A percentile compares a stretch with the other conserved stretches of the same genome.
Evolutionary conservation across 2,329 filamentous ascomycete genomes (phyloP).

Genomic region (Chaetomium olivaceum): DNA sequence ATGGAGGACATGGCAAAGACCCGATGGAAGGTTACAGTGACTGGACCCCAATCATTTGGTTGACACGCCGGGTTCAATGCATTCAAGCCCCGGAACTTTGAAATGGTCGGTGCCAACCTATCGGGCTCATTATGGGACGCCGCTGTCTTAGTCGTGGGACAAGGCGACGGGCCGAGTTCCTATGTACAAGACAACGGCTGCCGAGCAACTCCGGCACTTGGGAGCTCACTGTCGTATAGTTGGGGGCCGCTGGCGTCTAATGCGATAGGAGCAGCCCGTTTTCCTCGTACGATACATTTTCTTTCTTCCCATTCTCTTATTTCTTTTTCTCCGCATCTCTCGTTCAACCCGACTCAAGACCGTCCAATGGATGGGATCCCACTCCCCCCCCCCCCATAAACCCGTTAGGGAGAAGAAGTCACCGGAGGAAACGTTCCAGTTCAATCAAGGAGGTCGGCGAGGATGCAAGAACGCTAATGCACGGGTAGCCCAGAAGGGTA

Average conservation of each 20-base stretch:
- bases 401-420: neutral
- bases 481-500: neutral
- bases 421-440: neutral
- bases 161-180: neutral
- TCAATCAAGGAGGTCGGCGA: neutral
- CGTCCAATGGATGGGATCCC: neutral
- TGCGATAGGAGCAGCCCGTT: neutral
- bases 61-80: too few relatives aligned
- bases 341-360: neutral
- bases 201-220: neutral
- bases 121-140: neutral
- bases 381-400: too few relatives aligned
- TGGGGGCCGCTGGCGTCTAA: neutral
- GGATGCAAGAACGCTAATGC: neutral
- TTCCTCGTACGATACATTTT: neutral
- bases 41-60: neutral
- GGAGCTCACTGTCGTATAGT: neutral
- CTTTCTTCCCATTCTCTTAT: neutral
- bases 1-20: neutral
- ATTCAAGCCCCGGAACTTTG: neutral
- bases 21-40: neutral
- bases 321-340: neutral
- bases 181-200: neutral
- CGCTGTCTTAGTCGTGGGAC: neutral
- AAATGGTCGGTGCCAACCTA: neutral